Evolutionary conservation across 805 yeast species (phyloP), one percentile per base, ranked within the genome.

Genomic region (Lipomyces lipofer): DNA sequence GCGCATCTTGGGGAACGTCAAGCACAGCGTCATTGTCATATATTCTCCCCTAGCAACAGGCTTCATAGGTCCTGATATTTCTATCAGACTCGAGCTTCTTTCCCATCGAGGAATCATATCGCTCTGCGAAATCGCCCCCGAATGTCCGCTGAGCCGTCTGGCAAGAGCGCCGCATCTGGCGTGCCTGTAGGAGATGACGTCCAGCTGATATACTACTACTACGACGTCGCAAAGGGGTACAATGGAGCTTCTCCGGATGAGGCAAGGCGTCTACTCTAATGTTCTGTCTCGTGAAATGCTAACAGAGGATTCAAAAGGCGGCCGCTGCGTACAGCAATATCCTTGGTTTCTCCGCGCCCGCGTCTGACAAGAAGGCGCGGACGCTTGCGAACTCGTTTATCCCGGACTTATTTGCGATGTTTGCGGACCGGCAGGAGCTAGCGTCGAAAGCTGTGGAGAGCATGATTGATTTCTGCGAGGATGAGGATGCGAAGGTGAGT

Each of bases 381-480:
- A 19, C 39, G 15, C 46, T 58, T 13, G 60, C 60, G 3, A 54
- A 32, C 40, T 56, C 62, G 12, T 51, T 58, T 19, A 46, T 58
- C 21, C 56, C 56, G 19, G 56, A 56, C 15, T 27, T 58, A 28
- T 58, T 56, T 30, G 39, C 29, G 10, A 10, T 13, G 17, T 56
- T 58, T 42, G 45, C 51, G 8, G 52, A 44, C n/a, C 35, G 39
- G 24, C 21, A 28, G 4, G 46, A 19, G 10, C 17, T 52, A 15
- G 25, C 54, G 9, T 44, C 56, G 10, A 32, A 17, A 13, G 60
- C 60, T 13, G 54, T 58, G 7, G 60, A 56, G 35, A 42, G 43
- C 21, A 45, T 55, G 51, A 52, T 58, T 36, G 60, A 56, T 24
- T 45, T 51, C 39, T 56, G 62, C 47, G 60, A 58, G 21, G 53